phyloP scores from a whole-genome alignment of 306 rosid species.

The Aeschynomene evenia region DNA sequence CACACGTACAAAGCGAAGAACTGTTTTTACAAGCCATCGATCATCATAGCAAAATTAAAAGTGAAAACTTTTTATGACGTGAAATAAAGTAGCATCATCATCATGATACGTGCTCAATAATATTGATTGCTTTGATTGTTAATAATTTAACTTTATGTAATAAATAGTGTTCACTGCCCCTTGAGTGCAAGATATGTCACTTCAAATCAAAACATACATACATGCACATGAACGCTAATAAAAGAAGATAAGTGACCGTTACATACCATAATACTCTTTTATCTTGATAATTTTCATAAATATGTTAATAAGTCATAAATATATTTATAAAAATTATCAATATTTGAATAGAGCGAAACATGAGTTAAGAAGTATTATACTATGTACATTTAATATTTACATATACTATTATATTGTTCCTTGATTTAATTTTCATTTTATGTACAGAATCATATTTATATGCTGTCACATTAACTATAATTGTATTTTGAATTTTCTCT shows the following conservation, averaged over 20 bases:
- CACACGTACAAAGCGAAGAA: constrained; percentile 4
- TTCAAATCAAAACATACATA: constrained; percentile 26
- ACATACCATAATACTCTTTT: no score
- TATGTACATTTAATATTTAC: no score
- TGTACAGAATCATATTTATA: no score
- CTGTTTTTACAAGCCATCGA: constrained; percentile 10
- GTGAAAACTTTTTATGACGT: constrained; percentile 17
- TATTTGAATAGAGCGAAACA: no score
- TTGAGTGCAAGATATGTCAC: constrained; percentile 28
- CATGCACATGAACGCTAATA: constrained; percentile 19
- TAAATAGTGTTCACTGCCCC: constrained; percentile 10
- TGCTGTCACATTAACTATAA: no score
- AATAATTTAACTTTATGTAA: background rate
- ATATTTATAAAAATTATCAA: no score
- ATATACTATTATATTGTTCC: no score
- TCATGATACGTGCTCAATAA: background rate
- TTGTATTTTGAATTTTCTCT: no score
- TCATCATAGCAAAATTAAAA: constrained; percentile 22
- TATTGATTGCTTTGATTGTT: constrained; percentile 15
- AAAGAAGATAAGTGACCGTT: constrained; percentile 12
- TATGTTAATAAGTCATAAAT: no score
- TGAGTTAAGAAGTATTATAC: no score
- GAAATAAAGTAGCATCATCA: constrained; percentile 27
- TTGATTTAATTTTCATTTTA: no score
- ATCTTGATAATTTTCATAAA: no score